These are phyloP conservation scores for Penicillium occitanis DNA, from an alignment of 2,329 filamentous ascomycete genomes.

Conservation along the genomic window DNA sequence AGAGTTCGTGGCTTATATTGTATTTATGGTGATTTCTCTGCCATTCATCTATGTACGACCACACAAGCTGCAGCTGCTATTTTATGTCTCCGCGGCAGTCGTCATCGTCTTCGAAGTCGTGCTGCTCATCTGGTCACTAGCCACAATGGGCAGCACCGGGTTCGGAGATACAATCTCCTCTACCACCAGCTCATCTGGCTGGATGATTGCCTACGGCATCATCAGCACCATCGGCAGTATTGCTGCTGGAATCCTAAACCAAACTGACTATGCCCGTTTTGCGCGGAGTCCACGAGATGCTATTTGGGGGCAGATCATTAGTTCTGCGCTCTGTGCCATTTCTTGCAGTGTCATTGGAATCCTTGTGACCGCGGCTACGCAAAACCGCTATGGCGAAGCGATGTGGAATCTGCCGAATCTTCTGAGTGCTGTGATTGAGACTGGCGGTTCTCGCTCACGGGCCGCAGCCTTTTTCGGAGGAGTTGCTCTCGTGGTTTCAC, in stretches of 20 bases:
- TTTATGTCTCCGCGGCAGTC: conserved; percentile 43
- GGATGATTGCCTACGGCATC: conserved; percentile 32
- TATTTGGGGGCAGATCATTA: conserved; percentile 29
- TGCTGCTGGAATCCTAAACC: conserved; percentile 34
- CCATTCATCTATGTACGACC: conserved; percentile 49
- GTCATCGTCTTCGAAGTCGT: conserved; percentile 46
- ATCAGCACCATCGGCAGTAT: conserved; percentile 35
- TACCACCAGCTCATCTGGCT: conserved; percentile 22
- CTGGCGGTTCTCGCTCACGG: conserved; percentile 26
- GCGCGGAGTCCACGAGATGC: conserved; percentile 27
- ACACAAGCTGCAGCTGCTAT: conserved; percentile 46
- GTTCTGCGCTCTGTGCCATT: conserved; percentile 28
- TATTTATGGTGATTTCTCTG: conserved; percentile 48
- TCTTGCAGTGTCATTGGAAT: conserved; percentile 30
- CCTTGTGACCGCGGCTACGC: conserved; percentile 32
- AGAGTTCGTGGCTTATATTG: conserved; percentile 46
- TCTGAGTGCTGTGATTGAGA: conserved; percentile 27
- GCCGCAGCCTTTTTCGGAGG: conserved; percentile 29
- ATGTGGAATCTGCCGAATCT: conserved; percentile 30
- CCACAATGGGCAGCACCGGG: conserved; percentile 45
- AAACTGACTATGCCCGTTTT: conserved; percentile 36
- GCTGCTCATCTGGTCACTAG: conserved; percentile 48
- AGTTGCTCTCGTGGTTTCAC: conserved; percentile 28
- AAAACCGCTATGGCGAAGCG: conserved; percentile 29
- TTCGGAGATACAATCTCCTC: conserved; percentile 38